A percentile compares a stretch with the other conserved stretches of the same genome.
These are phyloP conservation scores for Apiospora kogelbergensis DNA, from an alignment of 2,329 filamentous ascomycete genomes.

Conservation along the genomic window DNA sequence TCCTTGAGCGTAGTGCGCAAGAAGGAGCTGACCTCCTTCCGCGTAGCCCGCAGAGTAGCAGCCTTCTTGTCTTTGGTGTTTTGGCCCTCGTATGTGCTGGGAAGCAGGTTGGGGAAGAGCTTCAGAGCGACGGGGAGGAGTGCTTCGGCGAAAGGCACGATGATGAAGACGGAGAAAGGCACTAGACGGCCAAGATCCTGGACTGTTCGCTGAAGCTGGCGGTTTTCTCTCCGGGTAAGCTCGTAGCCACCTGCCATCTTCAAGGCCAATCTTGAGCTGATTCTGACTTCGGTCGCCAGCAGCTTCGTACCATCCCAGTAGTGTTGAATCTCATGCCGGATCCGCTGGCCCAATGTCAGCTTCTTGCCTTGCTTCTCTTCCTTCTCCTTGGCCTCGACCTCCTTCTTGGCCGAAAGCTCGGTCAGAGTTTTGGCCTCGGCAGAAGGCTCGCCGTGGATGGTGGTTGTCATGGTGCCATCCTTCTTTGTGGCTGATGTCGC, in stretches of 20 bases:
- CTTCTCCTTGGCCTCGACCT: constrained; percentile 59
- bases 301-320: constrained; percentile 99
- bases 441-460: constrained; percentile 25
- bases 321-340: constrained; percentile 90
- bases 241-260: constrained; percentile 99
- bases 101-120: constrained; percentile 95
- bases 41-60: constrained; percentile 73
- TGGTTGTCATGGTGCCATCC: constrained; percentile 20
- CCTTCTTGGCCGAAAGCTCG: constrained; percentile 65
- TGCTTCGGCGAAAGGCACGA: constrained; percentile 93
- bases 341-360: constrained; percentile 83
- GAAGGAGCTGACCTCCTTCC: constrained; percentile 92
- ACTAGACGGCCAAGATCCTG: constrained; percentile 91
- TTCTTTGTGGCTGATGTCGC: constrained; percentile 33
- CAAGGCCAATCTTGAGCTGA: constrained; percentile 85
- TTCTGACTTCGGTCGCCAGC: constrained; percentile 85
- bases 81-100: constrained; percentile 93
- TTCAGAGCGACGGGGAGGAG: constrained; percentile 88
- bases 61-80: constrained; percentile 90
- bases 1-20: constrained; percentile 86
- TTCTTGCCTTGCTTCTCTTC: constrained; percentile 80
- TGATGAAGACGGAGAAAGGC: constrained; percentile 94
- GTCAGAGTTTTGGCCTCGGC: constrained; percentile 47
- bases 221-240: constrained; percentile 86
- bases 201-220: constrained; percentile 89